Evolutionary conservation across 768 basidiomycete genomes (phyloP).

Genomic region (Suillus plorans): DNA sequence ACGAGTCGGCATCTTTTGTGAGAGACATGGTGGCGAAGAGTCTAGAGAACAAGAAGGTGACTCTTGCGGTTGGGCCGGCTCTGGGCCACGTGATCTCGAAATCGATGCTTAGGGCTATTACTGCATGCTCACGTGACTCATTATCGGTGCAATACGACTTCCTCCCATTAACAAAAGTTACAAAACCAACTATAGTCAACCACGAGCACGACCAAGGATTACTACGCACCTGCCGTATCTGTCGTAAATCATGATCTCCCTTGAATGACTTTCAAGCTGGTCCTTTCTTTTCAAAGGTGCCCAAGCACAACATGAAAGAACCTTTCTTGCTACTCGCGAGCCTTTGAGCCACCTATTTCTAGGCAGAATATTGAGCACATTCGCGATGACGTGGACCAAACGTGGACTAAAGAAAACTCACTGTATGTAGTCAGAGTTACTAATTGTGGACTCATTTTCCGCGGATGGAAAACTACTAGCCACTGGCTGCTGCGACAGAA

Average conservation of each 20-base stretch:
- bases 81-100: too few species aligned
- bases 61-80: background rate
- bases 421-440: too few species aligned
- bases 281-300: background rate
- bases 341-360: conserved; percentile 14
- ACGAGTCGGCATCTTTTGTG: conserved; percentile 67
- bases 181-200: too few species aligned
- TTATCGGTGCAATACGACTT: background rate
- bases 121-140: background rate
- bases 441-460: too few species aligned
- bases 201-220: background rate
- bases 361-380: too few species aligned
- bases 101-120: background rate
- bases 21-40: conserved; percentile 58
- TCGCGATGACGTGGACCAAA: too few species aligned
- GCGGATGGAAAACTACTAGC: too few species aligned
- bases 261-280: background rate
- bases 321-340: background rate
- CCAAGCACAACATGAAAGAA: background rate
- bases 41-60: background rate
- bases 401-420: too few species aligned
- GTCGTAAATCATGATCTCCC: too few species aligned
- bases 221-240: background rate
- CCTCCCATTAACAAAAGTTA: background rate
- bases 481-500: too few species aligned